Evolutionary conservation across 352 stramenopile species (phyloP).

Genomic region (Pythium myriotylum): DNA sequence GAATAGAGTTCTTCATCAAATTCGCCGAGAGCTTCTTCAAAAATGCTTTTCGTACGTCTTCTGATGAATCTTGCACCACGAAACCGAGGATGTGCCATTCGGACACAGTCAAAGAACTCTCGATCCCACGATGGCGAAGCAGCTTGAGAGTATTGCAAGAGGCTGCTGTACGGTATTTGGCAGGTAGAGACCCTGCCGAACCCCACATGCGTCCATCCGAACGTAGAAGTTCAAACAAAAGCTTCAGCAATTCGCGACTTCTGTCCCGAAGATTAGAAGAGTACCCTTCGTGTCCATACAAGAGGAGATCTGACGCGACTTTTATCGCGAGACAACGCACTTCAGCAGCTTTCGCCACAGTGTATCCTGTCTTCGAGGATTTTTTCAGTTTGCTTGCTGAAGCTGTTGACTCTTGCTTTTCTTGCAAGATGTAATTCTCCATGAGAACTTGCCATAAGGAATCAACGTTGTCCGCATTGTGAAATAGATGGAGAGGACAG

Average conservation of each 20-base stretch:
- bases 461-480: constrained; percentile 24
- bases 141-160: constrained; percentile 67
- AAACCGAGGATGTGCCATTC: constrained; percentile 85
- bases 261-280: constrained; percentile 23
- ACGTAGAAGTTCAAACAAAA: constrained; percentile 66
- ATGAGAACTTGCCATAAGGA: constrained; percentile 53
- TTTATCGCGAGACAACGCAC: constrained; percentile 63
- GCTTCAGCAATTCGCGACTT: constrained; percentile 41
- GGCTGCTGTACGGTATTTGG: constrained; percentile 52
- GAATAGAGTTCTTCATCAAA: constrained; percentile 62
- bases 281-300: constrained; percentile 39
- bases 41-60: constrained; percentile 72
- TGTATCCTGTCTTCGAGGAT: constrained; percentile 15
- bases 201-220: constrained; percentile 57
- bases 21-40: constrained; percentile 76
- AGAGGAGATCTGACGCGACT: constrained; percentile 59
- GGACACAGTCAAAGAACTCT: constrained; percentile 47
- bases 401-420: constrained; percentile 9
- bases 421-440: constrained; percentile 43
- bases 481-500: constrained; percentile 28
- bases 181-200: constrained; percentile 37
- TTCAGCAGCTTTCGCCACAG: constrained; percentile 37
- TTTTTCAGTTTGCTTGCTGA: constrained; percentile 27
- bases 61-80: constrained; percentile 70
- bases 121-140: constrained; percentile 54